phyloP scores from a whole-genome alignment of 164 flowering plant genomes.

The Dillenia turbinata region DNA sequence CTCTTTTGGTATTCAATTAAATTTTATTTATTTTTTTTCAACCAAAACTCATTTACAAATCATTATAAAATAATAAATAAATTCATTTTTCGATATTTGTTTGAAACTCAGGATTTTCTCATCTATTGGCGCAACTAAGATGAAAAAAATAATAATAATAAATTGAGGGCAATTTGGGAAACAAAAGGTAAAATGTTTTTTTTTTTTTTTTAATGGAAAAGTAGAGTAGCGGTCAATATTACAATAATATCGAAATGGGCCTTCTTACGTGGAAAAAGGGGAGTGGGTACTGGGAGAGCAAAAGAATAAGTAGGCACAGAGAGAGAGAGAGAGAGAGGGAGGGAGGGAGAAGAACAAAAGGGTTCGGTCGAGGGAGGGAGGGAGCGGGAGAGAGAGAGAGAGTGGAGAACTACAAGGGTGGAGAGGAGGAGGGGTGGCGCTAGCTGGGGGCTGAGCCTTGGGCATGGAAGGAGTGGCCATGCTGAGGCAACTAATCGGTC shows the following conservation, averaged over 20 bases:
- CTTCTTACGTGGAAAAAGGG: slow-evolving; percentile 32
- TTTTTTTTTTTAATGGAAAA: neutral
- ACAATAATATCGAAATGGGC: slow-evolving; percentile 15
- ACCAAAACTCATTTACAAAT: too few relatives aligned
- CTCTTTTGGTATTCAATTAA: too few relatives aligned
- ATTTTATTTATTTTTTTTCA: too few relatives aligned
- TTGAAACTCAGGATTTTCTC: too few relatives aligned
- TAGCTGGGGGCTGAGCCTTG: slow-evolving; percentile 8
- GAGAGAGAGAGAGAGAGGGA: slow-evolving; percentile 9
- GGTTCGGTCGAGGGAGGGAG: neutral
- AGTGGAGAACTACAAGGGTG: neutral
- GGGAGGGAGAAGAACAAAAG: slow-evolving; percentile 9
- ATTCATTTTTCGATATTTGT: neutral
- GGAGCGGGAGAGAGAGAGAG: slow-evolving; percentile 14
- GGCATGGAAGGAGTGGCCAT: slow-evolving; percentile 68
- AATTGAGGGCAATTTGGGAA: neutral
- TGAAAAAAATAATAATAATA: neutral
- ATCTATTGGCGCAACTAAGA: neutral
- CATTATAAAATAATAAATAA: too few relatives aligned
- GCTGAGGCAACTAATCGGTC: slow-evolving; percentile 80
- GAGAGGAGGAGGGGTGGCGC: slow-evolving; percentile 1
- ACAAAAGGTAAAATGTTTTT: too few relatives aligned
- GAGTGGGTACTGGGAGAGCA: slow-evolving; percentile 4
- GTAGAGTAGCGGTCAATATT: slow-evolving; percentile 8
- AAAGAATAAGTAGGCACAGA: neutral